These are phyloP conservation scores for Scopulariopsis brevicaulis DNA, from an alignment of 2,329 filamentous ascomycete genomes.

Conservation along the genomic window DNA sequence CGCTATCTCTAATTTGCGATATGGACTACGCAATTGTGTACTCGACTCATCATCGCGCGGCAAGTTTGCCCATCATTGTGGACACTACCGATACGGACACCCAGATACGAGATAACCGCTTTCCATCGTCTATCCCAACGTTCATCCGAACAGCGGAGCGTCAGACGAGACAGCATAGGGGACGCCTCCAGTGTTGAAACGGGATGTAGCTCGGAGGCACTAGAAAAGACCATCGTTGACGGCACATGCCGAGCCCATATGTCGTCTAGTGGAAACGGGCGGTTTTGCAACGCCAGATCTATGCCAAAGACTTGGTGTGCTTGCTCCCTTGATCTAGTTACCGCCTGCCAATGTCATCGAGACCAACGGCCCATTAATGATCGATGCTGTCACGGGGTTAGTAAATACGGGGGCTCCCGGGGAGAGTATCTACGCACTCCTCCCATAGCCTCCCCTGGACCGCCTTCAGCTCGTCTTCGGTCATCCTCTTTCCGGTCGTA, in stretches of 20 bases:
- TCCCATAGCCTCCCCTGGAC: constrained; percentile 86
- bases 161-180: neutral
- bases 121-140: neutral
- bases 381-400: constrained; percentile 8
- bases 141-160: neutral
- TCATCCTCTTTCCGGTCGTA: constrained; percentile 83
- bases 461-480: constrained; percentile 70
- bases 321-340: neutral
- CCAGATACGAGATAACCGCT: neutral
- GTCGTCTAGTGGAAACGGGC: too few relatives aligned
- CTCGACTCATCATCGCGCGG: too few relatives aligned
- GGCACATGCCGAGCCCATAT: too few relatives aligned
- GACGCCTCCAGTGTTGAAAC: neutral
- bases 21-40: too few relatives aligned
- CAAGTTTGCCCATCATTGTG: too few relatives aligned
- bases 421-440: neutral
- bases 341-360: neutral
- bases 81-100: neutral
- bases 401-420: neutral
- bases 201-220: neutral
- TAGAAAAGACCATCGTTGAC: too few relatives aligned
- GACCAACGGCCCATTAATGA: neutral
- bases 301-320: too few relatives aligned
- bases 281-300: too few relatives aligned
- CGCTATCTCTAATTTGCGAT: too few relatives aligned